Evolutionary conservation across 139 green algal species (phyloP).

Genomic region (Eudorina sp.): DNA sequence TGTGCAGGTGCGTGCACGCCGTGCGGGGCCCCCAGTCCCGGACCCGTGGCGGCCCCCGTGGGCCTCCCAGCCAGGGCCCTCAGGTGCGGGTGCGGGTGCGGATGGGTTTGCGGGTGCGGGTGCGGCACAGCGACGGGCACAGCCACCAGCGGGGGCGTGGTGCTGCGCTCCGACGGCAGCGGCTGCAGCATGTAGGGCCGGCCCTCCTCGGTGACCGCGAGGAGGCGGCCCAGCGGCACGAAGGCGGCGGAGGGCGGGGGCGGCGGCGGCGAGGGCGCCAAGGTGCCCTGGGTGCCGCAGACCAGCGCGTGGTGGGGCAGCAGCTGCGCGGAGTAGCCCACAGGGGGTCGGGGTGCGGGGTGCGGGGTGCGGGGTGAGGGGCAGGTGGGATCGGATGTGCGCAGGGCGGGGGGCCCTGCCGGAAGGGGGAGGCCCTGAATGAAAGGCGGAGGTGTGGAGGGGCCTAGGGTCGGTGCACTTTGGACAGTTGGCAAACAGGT

Average conservation of each 20-base stretch:
- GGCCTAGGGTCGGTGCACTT: too few relatives aligned
- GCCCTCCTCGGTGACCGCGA: slow-evolving; percentile 19
- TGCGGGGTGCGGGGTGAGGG: too few relatives aligned
- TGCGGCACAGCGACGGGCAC: too few relatives aligned
- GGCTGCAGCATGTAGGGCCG: slow-evolving; percentile 10
- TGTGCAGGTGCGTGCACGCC: neutral
- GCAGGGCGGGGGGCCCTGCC: too few relatives aligned
- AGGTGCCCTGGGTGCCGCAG: slow-evolving; percentile 23
- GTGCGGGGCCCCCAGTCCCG: too few relatives aligned
- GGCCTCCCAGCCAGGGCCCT: too few relatives aligned
- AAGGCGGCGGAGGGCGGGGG: slow-evolving; percentile 27
- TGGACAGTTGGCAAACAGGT: too few relatives aligned
- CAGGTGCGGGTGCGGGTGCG: neutral
- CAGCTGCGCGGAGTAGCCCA: neutral
- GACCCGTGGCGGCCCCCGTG: too few relatives aligned
- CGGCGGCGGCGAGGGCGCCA: neutral
- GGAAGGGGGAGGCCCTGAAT: too few relatives aligned
- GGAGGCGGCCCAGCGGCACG: slow-evolving; percentile 10
- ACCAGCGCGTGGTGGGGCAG: slow-evolving; percentile 15
- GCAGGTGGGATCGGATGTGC: neutral
- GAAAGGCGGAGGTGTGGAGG: too few relatives aligned
- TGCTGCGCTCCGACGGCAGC: neutral
- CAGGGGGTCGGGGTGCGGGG: neutral
- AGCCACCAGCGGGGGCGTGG: too few relatives aligned
- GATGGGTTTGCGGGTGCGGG: neutral